phyloP scores from a whole-genome alignment of 129 eudicot genomes.

The Arctium lappa region DNA sequence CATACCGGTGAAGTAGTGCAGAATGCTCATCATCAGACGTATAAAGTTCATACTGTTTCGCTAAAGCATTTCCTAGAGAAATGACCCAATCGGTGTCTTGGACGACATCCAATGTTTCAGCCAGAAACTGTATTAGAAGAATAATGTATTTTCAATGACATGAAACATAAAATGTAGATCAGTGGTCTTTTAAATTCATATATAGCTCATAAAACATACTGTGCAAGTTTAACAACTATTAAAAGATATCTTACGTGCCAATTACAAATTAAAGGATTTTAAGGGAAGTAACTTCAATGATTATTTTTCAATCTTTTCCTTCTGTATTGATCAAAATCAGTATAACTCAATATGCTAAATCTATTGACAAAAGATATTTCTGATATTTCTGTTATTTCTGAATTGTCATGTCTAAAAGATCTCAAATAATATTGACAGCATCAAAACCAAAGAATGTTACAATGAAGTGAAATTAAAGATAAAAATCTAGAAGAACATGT shows the following conservation, averaged over 20 bases:
- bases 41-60: conserved; percentile 86
- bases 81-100: conserved; percentile 91
- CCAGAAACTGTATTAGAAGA: conserved; percentile 63
- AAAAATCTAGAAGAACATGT: not conserved
- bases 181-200: not conserved
- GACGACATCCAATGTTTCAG: conserved; percentile 92
- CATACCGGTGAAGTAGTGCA: conserved; percentile 93
- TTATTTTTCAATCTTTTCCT: not conserved
- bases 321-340: not conserved
- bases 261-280: not conserved
- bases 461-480: not conserved
- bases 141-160: conserved; percentile 1
- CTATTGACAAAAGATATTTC: not conserved
- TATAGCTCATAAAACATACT: not conserved
- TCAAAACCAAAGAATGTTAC: not conserved
- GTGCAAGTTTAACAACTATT: not conserved
- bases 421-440: conserved; percentile 1
- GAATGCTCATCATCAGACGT: conserved; percentile 83
- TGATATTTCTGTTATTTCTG: not conserved
- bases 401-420: not conserved
- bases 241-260: not conserved
- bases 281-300: not conserved
- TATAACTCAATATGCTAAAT: not conserved
- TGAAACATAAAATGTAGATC: not conserved
- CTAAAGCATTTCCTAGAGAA: conserved; percentile 84